A percentile compares a stretch with the other conserved stretches of the same genome.
Conservation (phyloP, 1,284 basidiomycete species). For the Mycosarcoma maydis region DNA sequence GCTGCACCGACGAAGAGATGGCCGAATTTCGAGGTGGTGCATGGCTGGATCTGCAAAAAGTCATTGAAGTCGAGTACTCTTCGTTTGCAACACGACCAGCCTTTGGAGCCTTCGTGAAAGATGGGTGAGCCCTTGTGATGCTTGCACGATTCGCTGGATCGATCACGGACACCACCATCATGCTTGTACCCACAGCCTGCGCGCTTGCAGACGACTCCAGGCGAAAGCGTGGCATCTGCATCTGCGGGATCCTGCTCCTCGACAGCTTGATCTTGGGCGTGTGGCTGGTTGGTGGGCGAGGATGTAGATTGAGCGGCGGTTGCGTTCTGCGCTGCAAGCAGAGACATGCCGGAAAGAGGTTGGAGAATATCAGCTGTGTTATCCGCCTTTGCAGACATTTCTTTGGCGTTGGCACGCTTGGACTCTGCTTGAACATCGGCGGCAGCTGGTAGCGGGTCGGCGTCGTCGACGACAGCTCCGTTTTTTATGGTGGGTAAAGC, state of each 20-base stretch:
- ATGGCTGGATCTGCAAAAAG: slow-evolving; percentile 63
- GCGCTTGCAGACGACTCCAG: slow-evolving; percentile 50
- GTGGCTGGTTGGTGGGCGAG: slow-evolving; percentile 5
- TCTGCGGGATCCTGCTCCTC: slow-evolving; percentile 40
- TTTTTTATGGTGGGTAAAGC: slow-evolving; percentile 35
- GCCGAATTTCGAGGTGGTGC: slow-evolving; percentile 52
- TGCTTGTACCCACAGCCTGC: slow-evolving; percentile 46
- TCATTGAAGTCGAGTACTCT: slow-evolving; percentile 65
- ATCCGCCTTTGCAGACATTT: slow-evolving; percentile 26
- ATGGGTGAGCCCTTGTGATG: slow-evolving; percentile 62
- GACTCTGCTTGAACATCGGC: slow-evolving; percentile 3
- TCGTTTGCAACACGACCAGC: slow-evolving; percentile 64
- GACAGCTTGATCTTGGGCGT: slow-evolving; percentile 11
- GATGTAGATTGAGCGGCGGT: slow-evolving; percentile 13
- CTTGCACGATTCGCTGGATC: slow-evolving; percentile 48
- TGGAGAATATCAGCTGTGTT: slow-evolving; percentile 21
- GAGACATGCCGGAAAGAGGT: slow-evolving; percentile 35
- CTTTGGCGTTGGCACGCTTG: slow-evolving; percentile 38
- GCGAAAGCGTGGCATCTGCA: slow-evolving; percentile 17
- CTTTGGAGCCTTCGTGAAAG: slow-evolving; percentile 67
- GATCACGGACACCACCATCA: slow-evolving; percentile 35
- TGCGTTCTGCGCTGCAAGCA: slow-evolving; percentile 41
- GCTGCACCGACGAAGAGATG: slow-evolving; percentile 58
- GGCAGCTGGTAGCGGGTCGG: slow-evolving; percentile 10
- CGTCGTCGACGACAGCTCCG: slow-evolving; percentile 29